Conservation (phyloP, 805 yeast genomes). For the Sungouiella thailandica region DNA sequence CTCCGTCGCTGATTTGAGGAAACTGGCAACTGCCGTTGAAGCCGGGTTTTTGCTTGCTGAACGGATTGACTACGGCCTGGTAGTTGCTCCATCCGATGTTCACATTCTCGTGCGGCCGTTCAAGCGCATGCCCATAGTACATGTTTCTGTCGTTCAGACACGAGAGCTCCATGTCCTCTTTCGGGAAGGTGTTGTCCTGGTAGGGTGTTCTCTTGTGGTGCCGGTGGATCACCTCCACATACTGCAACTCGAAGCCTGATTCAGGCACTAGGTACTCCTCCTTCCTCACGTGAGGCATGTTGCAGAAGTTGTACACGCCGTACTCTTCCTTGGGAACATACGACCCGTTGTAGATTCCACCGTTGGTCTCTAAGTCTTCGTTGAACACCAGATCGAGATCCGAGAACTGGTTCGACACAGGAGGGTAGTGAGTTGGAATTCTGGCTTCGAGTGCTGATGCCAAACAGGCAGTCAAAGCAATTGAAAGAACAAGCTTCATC, state of each 20-base stretch:
- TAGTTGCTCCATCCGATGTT: not conserved
- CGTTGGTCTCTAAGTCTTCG: not conserved
- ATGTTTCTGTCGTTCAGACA: not conserved
- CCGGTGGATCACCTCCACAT: constrained; percentile 4
- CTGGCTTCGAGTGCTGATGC: not conserved
- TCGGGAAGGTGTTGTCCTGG: constrained; percentile 1
- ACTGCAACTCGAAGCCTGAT: not conserved
- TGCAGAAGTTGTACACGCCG: constrained; percentile 3
- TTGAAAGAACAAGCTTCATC: not conserved
- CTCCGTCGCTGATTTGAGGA: constrained; percentile 2
- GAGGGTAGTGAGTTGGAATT: not conserved
- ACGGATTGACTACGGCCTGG: constrained; percentile 1
- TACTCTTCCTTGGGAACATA: not conserved
- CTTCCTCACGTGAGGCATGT: constrained; percentile 3
- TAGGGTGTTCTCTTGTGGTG: constrained; percentile 3
- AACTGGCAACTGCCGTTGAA: constrained; percentile 3
- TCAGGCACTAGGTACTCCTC: not conserved
- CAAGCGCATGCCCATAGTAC: not conserved
- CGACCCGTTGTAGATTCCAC: not conserved
- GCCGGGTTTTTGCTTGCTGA: not conserved
- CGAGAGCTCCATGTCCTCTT: not conserved
- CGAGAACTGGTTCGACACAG: not conserved
- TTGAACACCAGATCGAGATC: not conserved
- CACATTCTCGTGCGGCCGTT: not conserved
- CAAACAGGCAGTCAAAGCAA: not conserved